phyloP scores from a whole-genome alignment of 164 flowering plant species.

The Stephania cephalantha region DNA sequence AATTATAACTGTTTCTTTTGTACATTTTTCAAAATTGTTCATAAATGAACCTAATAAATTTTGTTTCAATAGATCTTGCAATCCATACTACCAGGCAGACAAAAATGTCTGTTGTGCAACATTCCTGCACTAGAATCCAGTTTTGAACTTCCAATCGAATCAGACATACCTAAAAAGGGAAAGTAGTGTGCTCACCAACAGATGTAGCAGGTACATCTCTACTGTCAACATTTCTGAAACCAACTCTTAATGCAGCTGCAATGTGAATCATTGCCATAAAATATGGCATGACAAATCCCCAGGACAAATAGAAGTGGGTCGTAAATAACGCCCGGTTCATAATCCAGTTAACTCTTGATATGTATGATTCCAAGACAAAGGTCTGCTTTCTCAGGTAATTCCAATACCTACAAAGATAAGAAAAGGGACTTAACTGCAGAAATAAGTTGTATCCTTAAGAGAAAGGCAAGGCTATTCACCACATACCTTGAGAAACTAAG shows the following conservation, averaged over 20 bases:
- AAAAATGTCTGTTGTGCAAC: neutral
- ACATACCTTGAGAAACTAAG: constrained; percentile 78
- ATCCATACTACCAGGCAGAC: neutral
- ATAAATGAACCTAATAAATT: neutral
- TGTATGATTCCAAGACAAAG: constrained; percentile 89
- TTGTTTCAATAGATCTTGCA: neutral
- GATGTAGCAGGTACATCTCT: constrained; percentile 33
- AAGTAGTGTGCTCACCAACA: constrained; percentile 55
- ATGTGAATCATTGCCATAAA: constrained; percentile 66
- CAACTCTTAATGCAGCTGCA: constrained; percentile 51
- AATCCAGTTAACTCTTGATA: constrained; percentile 61
- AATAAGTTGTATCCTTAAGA: constrained; percentile 1
- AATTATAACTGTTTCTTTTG: no score
- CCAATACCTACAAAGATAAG: constrained; percentile 68
- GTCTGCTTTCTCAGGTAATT: constrained; percentile 98
- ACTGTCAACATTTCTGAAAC: constrained; percentile 29
- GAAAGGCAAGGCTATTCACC: neutral
- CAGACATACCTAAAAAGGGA: constrained; percentile 25
- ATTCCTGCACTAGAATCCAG: neutral
- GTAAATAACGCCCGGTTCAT: constrained; percentile 89
- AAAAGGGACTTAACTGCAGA: constrained; percentile 4
- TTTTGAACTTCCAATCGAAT: constrained; percentile 7
- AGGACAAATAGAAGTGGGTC: constrained; percentile 83
- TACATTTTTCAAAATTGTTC: constrained; percentile 1
- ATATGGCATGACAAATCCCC: constrained; percentile 94